These are phyloP conservation scores for Termitomyces sp. DNA, from an alignment of 768 basidiomycete genomes.

Conservation along the genomic window DNA sequence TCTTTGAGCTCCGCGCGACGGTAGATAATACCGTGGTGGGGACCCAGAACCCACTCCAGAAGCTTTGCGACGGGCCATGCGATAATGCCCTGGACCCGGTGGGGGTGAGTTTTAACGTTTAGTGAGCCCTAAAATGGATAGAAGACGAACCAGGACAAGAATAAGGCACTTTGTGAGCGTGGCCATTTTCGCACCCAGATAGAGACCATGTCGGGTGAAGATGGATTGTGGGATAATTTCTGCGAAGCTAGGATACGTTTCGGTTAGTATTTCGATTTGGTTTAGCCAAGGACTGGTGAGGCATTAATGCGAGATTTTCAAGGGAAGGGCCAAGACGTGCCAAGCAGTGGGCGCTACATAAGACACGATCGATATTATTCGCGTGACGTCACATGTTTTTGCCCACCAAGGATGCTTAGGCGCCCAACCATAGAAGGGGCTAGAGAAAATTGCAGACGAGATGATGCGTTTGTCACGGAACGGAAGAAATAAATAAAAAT, in stretches of 20 bases:
- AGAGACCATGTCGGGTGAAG: constrained; percentile 88
- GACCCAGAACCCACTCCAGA: constrained; percentile 69
- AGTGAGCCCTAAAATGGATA: not conserved
- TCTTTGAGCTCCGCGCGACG: constrained; percentile 83
- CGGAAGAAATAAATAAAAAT: not conserved
- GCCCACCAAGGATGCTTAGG: not conserved
- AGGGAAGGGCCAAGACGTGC: not conserved
- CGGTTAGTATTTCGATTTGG: not conserved
- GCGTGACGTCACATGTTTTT: not conserved
- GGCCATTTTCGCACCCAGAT: constrained; percentile 81
- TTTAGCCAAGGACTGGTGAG: not conserved
- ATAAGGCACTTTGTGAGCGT: constrained; percentile 62
- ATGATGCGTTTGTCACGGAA: not conserved
- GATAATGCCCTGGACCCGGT: constrained; percentile 48
- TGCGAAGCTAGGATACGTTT: constrained; percentile 50
- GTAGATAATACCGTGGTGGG: constrained; percentile 90
- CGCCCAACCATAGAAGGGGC: not conserved
- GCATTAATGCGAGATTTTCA: not conserved
- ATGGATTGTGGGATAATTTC: constrained; percentile 92
- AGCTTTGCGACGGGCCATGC: constrained; percentile 86
- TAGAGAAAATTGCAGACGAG: not conserved
- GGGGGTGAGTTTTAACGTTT: not conserved
- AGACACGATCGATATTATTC: not conserved
- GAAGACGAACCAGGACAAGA: constrained; percentile 50
- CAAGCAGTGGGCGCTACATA: not conserved